These are phyloP conservation scores for Penicillium lividum DNA, from an alignment of 495 filamentous ascomycete species.

Conservation along the genomic window DNA sequence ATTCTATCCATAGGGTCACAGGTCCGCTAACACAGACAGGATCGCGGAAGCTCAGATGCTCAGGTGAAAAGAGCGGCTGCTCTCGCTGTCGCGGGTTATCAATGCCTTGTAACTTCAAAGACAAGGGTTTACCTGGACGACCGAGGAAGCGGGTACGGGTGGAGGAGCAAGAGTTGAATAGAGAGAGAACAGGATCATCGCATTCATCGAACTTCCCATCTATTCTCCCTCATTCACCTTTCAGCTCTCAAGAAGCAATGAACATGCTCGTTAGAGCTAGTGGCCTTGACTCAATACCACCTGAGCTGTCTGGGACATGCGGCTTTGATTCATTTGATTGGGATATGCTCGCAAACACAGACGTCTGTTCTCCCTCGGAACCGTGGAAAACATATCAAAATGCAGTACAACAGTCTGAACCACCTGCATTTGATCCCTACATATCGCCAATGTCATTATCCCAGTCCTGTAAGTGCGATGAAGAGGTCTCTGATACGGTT, in stretches of 20 bases:
- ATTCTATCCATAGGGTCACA: background rate
- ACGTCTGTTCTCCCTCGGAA: slow-evolving; percentile 20
- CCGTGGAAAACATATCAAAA: slow-evolving; percentile 11
- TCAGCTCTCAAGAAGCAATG: background rate
- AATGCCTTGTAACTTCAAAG: slow-evolving; percentile 29
- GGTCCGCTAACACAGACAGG: slow-evolving; percentile 13
- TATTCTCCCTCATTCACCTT: background rate
- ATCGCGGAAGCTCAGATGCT: slow-evolving; percentile 30
- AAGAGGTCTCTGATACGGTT: slow-evolving; percentile 25
- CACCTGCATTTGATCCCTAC: slow-evolving; percentile 12
- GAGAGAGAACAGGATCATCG: slow-evolving; percentile 13
- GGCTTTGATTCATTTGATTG: slow-evolving; percentile 19
- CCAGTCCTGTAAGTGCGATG: slow-evolving; percentile 28
- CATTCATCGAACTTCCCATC: slow-evolving; percentile 15
- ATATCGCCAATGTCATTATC: slow-evolving; percentile 19
- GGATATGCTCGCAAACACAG: slow-evolving; percentile 20
- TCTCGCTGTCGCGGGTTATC: slow-evolving; percentile 22
- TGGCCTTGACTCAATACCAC: slow-evolving; percentile 16
- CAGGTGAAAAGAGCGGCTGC: slow-evolving; percentile 30
- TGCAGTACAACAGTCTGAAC: slow-evolving; percentile 1
- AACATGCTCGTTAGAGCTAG: slow-evolving; percentile 9
- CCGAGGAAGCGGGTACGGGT: slow-evolving; percentile 24
- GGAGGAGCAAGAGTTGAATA: slow-evolving; percentile 7
- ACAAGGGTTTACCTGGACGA: slow-evolving; percentile 28
- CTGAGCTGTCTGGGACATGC: slow-evolving; percentile 17